phyloP scores from a whole-genome alignment of 345 rosid species.

The Aurinia saxatilis region DNA sequence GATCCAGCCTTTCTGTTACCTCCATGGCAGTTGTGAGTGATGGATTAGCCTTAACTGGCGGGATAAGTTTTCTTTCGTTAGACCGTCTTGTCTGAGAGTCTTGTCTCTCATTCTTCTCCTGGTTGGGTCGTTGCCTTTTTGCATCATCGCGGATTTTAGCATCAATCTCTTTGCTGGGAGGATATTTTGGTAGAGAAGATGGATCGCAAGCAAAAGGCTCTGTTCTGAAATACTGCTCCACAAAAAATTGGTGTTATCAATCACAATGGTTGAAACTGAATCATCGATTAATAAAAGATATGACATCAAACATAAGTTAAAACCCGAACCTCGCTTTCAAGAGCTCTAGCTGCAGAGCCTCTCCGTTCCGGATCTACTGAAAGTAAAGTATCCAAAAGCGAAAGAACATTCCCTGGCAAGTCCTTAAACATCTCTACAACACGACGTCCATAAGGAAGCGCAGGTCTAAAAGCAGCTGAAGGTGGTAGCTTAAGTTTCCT shows the following conservation, averaged over 20 bases:
- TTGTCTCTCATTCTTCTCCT: constrained; percentile 25
- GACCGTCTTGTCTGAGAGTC: constrained; percentile 26
- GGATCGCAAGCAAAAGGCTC: constrained; percentile 88
- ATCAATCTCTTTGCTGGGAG: constrained; percentile 97
- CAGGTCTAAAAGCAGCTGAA: constrained; percentile 72
- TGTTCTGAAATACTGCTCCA: constrained; percentile 58
- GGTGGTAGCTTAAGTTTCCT: constrained; percentile 61
- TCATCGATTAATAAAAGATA: not conserved
- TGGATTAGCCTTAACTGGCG: constrained; percentile 16
- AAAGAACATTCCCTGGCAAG: constrained; percentile 50
- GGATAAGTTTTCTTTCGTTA: constrained; percentile 17
- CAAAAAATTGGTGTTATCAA: constrained; percentile 5
- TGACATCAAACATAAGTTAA: not conserved
- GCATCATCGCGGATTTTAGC: constrained; percentile 80
- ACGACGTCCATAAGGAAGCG: constrained; percentile 63
- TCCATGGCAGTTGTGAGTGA: constrained; percentile 13
- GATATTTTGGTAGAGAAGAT: constrained; percentile 83
- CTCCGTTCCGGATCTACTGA: constrained; percentile 72
- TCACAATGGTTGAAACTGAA: not conserved
- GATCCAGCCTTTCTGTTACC: constrained; percentile 23
- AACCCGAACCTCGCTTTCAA: constrained; percentile 60
- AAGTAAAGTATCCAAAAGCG: constrained; percentile 69
- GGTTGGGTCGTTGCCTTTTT: constrained; percentile 27
- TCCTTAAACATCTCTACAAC: constrained; percentile 60
- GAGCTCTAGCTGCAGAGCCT: constrained; percentile 75